phyloP scores from a whole-genome alignment of 352 stramenopile genomes.

The Globisporangium megalacanthum region DNA sequence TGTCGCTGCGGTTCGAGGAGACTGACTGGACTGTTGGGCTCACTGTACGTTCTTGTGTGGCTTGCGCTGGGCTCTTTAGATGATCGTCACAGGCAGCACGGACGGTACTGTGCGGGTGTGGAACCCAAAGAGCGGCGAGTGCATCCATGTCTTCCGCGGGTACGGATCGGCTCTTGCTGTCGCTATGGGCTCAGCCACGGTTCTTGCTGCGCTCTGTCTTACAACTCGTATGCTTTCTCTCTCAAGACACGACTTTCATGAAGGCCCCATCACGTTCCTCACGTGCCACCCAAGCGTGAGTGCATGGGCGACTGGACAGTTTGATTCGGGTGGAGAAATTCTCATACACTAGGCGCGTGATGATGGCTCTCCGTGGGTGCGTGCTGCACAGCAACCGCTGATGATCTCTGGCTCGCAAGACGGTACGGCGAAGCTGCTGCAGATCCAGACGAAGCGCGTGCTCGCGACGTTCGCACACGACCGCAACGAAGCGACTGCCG shows the following conservation, averaged over 20 bases:
- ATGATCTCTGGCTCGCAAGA: constrained; percentile 92
- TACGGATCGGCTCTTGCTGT: constrained; percentile 14
- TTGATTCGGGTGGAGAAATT: not conserved
- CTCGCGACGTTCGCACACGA: constrained; percentile 86
- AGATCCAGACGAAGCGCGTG: constrained; percentile 93
- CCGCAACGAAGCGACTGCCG: constrained; percentile 36
- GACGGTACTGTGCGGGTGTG: constrained; percentile 95
- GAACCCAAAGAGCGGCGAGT: constrained; percentile 95
- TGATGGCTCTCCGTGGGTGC: not conserved
- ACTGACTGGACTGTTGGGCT: not conserved
- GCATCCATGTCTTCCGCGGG: constrained; percentile 86
- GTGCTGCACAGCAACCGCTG: constrained; percentile 76
- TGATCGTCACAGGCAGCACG: constrained; percentile 90
- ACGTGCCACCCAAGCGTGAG: constrained; percentile 78
- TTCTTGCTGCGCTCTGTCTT: constrained; percentile 7
- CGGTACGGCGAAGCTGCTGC: constrained; percentile 89
- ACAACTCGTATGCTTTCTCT: not conserved
- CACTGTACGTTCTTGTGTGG: not conserved
- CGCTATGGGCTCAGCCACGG: not conserved
- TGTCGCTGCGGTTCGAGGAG: not conserved
- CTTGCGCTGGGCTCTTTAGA: constrained; percentile 21
- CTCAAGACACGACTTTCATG: constrained; percentile 75
- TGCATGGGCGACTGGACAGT: constrained; percentile 1
- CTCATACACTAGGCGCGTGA: not conserved
- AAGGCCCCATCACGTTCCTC: constrained; percentile 90